Base-by-base conservation (phyloP, 176 grass and related monocot species). In the Rhynchospora pubera region DNA sequence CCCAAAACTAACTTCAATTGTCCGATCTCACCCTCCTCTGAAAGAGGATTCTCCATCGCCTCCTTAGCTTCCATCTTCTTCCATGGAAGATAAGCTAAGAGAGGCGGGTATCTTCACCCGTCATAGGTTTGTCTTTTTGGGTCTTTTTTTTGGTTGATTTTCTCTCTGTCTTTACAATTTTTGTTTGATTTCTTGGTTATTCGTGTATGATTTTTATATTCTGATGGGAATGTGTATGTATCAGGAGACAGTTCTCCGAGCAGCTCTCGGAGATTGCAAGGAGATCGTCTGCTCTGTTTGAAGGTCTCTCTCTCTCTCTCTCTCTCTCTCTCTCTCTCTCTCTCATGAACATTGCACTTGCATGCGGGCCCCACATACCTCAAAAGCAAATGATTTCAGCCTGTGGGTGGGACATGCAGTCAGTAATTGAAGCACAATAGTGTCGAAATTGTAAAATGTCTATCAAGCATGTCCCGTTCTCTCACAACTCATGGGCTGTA, bases 11-110 rank as follows among this genome's bases (percentile, higher is more conserved):
- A 65, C 57, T 81, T 50, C 43, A 65, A 13, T 82, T 79, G 8
- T 66, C 79, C 5, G 58, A 65, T 48, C 51, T 63, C 3, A 11
- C 44, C 39, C 4, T 44, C n/a, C n/a, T n/a, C n/a, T n/a, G n/a
- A n/a, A n/a, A n/a, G n/a, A n/a, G n/a, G 1, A 21, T 39, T 39
- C 34, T 2, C 34, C 34, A 39, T 51, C 19, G 28, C 42, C 58
- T 65, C 59, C 59, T 64, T 51, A 64, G 58, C 79, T 81, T 57
- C 19, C 52, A 42, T 51, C 60, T 82, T 48, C 58, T 46, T 8
- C 62, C 65, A 82, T 82, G 79, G 79, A 64, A 48, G 79, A 51
- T 16, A 62, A 82, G 59, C 79, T 65, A 21, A 82, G 79, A 82
- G 79, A 82, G 23, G 62, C 62, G 60, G 10, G 24, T 22, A 26